Evolutionary conservation across 495 filamentous ascomycete genomes (phyloP).

Genomic region (Tuber microsphaerosporum): DNA sequence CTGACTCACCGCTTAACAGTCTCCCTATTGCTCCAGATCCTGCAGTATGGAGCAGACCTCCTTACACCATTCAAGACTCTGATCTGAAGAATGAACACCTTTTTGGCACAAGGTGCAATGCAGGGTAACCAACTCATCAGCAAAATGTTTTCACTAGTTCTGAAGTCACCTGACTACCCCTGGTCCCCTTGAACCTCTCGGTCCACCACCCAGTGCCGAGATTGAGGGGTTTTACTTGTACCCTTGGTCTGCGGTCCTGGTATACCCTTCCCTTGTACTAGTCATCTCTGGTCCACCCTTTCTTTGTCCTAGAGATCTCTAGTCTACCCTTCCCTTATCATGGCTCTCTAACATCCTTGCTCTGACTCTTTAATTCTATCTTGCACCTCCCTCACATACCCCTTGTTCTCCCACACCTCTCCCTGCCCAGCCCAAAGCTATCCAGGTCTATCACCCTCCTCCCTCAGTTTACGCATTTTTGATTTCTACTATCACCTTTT

Average conservation of each 20-base stretch:
- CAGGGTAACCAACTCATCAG: too few relatives aligned
- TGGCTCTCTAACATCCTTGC: neutral
- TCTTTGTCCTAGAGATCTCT: too few relatives aligned
- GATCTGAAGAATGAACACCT: too few relatives aligned
- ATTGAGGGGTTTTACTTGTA: neutral
- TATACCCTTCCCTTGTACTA: neutral
- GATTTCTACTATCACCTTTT: neutral
- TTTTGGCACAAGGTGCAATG: too few relatives aligned
- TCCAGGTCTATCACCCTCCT: neutral
- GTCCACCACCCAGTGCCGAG: neutral
- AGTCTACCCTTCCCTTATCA: too few relatives aligned
- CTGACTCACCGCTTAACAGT: too few relatives aligned
- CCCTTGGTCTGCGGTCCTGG: neutral
- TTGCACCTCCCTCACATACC: neutral
- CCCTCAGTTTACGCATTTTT: neutral
- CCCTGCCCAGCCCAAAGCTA: neutral
- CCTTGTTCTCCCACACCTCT: neutral
- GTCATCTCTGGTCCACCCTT: neutral
- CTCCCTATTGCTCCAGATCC: too few relatives aligned
- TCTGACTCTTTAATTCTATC: neutral
- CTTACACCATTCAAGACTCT: too few relatives aligned
- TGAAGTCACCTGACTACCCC: neutral
- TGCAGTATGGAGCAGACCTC: too few relatives aligned
- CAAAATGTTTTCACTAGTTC: neutral
- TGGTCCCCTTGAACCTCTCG: neutral